Conservation (phyloP, 140 eudicot genomes). For the Artemisia princeps region DNA sequence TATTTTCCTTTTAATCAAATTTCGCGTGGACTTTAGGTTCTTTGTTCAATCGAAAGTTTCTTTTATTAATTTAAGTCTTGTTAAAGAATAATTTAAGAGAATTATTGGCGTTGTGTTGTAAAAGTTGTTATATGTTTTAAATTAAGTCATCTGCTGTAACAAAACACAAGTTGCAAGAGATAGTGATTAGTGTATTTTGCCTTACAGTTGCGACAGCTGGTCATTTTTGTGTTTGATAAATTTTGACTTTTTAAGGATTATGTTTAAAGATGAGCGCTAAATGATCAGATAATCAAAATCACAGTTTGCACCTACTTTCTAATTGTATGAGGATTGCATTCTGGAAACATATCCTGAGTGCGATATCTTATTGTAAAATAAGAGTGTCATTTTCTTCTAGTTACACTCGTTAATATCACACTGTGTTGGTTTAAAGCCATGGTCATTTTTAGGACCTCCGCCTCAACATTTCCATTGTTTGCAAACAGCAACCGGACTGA, state of each 20-base stretch:
- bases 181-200: background rate
- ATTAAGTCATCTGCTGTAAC: background rate
- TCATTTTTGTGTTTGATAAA: too few species aligned
- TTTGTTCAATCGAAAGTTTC: background rate
- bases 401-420: background rate
- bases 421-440: background rate
- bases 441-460: background rate
- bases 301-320: too few species aligned
- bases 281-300: too few species aligned
- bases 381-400: too few species aligned
- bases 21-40: constrained; percentile 5
- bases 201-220: background rate
- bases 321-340: too few species aligned
- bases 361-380: too few species aligned
- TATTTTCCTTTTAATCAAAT: background rate
- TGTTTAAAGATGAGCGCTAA: too few species aligned
- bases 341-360: too few species aligned
- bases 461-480: background rate
- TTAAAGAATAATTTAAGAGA: background rate
- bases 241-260: too few species aligned
- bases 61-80: background rate
- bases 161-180: too few species aligned
- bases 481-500: background rate
- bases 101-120: too few species aligned
- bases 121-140: background rate